Percentiles rank a stretch among this genome's conserved stretches.
phyloP scores from a whole-genome alignment of 1,284 basidiomycete species.

The Amylostereum chailletii region DNA sequence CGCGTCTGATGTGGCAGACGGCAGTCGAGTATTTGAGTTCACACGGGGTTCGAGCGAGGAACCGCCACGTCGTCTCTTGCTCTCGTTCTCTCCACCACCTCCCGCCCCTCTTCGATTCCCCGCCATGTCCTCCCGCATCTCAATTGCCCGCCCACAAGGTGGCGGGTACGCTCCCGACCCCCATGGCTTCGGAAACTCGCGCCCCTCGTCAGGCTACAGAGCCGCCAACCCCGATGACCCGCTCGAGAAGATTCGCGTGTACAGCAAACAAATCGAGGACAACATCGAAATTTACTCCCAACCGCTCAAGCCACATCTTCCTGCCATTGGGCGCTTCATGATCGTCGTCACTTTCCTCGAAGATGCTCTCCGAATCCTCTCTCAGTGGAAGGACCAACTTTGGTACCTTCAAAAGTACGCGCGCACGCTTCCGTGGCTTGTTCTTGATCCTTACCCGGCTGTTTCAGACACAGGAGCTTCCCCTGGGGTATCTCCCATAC shows the following conservation, averaged over 20 bases:
- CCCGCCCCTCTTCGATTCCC: constrained; percentile 14
- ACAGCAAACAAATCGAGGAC: constrained; percentile 84
- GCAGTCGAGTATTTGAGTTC: constrained; percentile 3
- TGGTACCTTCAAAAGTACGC: constrained; percentile 92
- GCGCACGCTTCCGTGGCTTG: constrained; percentile 4
- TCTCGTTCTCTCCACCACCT: background rate
- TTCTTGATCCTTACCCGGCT: constrained; percentile 8
- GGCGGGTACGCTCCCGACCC: constrained; percentile 55
- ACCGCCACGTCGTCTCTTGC: constrained; percentile 10
- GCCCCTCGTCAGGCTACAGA: constrained; percentile 61
- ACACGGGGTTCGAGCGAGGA: constrained; percentile 2
- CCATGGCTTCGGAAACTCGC: constrained; percentile 63
- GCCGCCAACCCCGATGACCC: constrained; percentile 76
- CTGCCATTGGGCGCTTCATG: constrained; percentile 91
- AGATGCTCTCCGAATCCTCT: constrained; percentile 89
- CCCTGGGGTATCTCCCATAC: constrained; percentile 91
- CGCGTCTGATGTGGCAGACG: background rate
- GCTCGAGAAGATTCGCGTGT: constrained; percentile 73
- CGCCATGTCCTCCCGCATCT: constrained; percentile 76
- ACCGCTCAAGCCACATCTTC: constrained; percentile 91
- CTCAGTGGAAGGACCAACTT: constrained; percentile 94
- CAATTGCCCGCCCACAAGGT: constrained; percentile 65
- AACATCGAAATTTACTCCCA: constrained; percentile 88
- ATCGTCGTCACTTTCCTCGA: constrained; percentile 99
- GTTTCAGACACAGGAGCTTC: constrained; percentile 80